These are phyloP conservation scores for Colletotrichum sansevieriae DNA, from an alignment of 2,329 filamentous ascomycete genomes.

Conservation along the genomic window DNA sequence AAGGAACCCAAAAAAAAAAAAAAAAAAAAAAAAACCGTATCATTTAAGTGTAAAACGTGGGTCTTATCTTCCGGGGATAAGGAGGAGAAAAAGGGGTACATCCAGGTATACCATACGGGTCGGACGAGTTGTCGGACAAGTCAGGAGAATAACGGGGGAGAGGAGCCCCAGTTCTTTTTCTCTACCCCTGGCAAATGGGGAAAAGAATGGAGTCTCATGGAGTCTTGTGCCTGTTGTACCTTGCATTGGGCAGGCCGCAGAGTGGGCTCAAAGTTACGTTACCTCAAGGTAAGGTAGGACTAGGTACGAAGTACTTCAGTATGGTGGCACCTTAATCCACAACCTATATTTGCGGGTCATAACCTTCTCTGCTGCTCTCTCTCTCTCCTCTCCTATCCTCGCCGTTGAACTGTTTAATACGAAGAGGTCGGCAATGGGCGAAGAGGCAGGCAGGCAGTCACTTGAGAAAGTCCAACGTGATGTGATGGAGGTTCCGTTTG, in stretches of 20 bases:
- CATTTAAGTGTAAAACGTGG: constrained; percentile 23
- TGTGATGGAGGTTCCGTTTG: no score
- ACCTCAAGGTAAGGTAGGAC: background rate
- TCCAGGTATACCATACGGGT: background rate
- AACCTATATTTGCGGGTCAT: background rate
- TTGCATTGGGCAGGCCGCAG: constrained; percentile 2
- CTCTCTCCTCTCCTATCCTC: background rate
- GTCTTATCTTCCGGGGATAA: background rate
- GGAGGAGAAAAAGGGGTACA: background rate
- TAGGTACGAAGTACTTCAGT: no score
- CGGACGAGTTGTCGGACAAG: constrained; percentile 16
- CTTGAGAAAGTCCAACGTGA: no score
- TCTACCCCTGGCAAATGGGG: no score
- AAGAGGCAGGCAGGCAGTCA: no score
- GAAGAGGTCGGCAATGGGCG: constrained; percentile 14
- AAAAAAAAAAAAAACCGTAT: constrained; percentile 15
- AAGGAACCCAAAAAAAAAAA: background rate
- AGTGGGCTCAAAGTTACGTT: background rate
- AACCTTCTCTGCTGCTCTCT: background rate
- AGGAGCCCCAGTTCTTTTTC: background rate
- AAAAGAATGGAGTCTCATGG: background rate
- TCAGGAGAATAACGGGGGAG: background rate
- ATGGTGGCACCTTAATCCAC: background rate
- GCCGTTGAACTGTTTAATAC: constrained; percentile 3
- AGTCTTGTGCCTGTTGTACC: constrained; percentile 5